Conservation (phyloP, 2,329 filamentous ascomycete species). For the Trichoderma endophyticum region DNA sequence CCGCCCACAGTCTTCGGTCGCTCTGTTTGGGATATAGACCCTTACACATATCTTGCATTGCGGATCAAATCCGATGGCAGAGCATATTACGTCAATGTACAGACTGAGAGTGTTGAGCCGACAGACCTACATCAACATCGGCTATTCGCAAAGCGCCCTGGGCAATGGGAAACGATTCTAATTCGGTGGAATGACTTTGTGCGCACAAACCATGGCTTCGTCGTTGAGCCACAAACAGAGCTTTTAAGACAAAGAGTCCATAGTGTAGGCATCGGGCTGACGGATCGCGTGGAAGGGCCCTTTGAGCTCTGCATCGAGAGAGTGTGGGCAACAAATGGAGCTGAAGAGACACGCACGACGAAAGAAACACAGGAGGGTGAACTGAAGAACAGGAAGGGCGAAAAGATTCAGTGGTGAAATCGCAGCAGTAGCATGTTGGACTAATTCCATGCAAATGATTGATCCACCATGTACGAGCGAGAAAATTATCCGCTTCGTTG, state of each 20-base stretch:
- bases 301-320: constrained; percentile 83
- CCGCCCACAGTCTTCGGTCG: constrained; percentile 80
- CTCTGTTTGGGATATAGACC: constrained; percentile 83
- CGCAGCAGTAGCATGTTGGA: not conserved
- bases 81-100: constrained; percentile 91
- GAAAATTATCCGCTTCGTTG: not conserved
- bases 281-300: constrained; percentile 81
- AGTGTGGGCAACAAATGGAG: constrained; percentile 82
- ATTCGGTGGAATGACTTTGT: constrained; percentile 93
- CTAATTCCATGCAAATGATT: not conserved
- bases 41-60: constrained; percentile 82
- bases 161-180: constrained; percentile 92
- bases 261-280: constrained; percentile 82
- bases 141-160: constrained; percentile 72
- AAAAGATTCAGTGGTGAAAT: constrained; percentile 38
- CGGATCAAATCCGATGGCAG: constrained; percentile 87
- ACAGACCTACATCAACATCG: constrained; percentile 97
- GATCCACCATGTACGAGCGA: not conserved
- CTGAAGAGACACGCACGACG: constrained; percentile 25
- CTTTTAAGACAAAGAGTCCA: constrained; percentile 82
- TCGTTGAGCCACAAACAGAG: constrained; percentile 89
- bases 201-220: constrained; percentile 85
- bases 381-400: constrained; percentile 38
- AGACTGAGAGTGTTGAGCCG: constrained; percentile 88
- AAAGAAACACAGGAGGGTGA: constrained; percentile 26